A percentile compares a stretch with the other conserved stretches of the same genome.
Evolutionary conservation across 2,329 filamentous ascomycete genomes (phyloP).

Genomic region (Cytospora mali): DNA sequence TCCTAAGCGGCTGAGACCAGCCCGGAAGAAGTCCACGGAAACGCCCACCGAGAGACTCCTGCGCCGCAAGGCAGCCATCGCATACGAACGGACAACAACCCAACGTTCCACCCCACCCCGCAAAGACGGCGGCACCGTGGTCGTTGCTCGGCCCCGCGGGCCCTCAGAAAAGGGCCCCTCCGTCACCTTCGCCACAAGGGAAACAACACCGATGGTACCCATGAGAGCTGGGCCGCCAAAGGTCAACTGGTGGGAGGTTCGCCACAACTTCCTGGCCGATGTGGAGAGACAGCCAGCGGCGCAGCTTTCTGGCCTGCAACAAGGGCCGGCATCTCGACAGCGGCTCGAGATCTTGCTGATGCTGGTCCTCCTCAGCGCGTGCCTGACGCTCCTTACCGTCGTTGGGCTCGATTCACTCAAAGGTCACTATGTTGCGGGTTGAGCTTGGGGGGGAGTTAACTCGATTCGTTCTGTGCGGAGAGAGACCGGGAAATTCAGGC

Average conservation of each 20-base stretch:
- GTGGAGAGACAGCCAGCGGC: slow-evolving; percentile 19
- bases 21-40: slow-evolving; percentile 20
- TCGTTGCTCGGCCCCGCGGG: neutral
- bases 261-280: slow-evolving; percentile 14
- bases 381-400: slow-evolving; percentile 24
- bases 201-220: slow-evolving; percentile 1
- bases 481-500: slow-evolving; percentile 7
- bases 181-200: slow-evolving; percentile 2
- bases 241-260: slow-evolving; percentile 18
- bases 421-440: slow-evolving; percentile 21
- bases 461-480: slow-evolving; percentile 14
- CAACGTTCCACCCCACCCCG: neutral
- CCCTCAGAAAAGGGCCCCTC: slow-evolving; percentile 7
- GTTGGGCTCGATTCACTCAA: slow-evolving; percentile 20
- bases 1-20: slow-evolving; percentile 18
- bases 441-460: slow-evolving; percentile 9
- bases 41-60: slow-evolving; percentile 23
- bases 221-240: slow-evolving; percentile 11
- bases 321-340: slow-evolving; percentile 6
- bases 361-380: slow-evolving; percentile 24
- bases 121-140: neutral
- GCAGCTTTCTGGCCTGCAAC: slow-evolving; percentile 4
- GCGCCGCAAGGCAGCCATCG: slow-evolving; percentile 24
- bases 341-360: slow-evolving; percentile 22
- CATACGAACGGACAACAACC: slow-evolving; percentile 17